A percentile compares a stretch with the other conserved stretches of the same genome.
Conservation (phyloP, 805 yeast species). For the Ogataea parapolymorpha region DNA sequence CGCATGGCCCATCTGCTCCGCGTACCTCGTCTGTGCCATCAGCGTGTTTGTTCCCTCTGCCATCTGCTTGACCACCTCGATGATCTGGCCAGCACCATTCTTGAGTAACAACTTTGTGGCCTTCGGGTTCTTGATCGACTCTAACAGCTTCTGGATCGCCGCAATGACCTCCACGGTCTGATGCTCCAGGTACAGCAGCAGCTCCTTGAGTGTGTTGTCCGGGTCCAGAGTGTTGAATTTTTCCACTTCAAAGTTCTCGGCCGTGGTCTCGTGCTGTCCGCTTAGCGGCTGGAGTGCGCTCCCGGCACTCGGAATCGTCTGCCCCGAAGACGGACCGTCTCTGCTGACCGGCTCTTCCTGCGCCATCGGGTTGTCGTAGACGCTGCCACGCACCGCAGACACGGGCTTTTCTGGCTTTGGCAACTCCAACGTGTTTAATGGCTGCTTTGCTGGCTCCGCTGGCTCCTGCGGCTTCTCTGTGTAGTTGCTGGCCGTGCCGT, state of each 20-base stretch:
- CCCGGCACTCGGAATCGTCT: slow-evolving; percentile 24
- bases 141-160: slow-evolving; percentile 78
- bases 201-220: slow-evolving; percentile 81
- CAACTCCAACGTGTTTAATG: not conserved
- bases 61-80: slow-evolving; percentile 78
- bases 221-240: slow-evolving; percentile 81
- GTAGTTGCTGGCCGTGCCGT: slow-evolving; percentile 1
- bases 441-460: not conserved
- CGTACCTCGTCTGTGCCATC: slow-evolving; percentile 85
- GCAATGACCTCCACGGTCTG: slow-evolving; percentile 90
- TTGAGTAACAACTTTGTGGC: slow-evolving; percentile 73
- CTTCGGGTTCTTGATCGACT: slow-evolving; percentile 72
- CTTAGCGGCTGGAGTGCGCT: slow-evolving; percentile 17
- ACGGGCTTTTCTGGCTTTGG: not conserved
- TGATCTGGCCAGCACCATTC: slow-evolving; percentile 70
- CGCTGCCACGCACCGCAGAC: slow-evolving; percentile 1
- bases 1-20: slow-evolving; percentile 84
- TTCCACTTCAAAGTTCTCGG: slow-evolving; percentile 55
- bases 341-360: slow-evolving; percentile 4
- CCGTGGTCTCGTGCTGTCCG: slow-evolving; percentile 15
- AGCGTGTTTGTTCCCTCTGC: slow-evolving; percentile 82
- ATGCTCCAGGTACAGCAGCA: slow-evolving; percentile 82
- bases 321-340: slow-evolving; percentile 10
- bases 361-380: slow-evolving; percentile 12
- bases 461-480: not conserved